Evolutionary conservation across 176 grass and related monocot genomes (phyloP), one percentile per base, ranked within the genome.

Genomic region (Ensete ventricosum): DNA sequence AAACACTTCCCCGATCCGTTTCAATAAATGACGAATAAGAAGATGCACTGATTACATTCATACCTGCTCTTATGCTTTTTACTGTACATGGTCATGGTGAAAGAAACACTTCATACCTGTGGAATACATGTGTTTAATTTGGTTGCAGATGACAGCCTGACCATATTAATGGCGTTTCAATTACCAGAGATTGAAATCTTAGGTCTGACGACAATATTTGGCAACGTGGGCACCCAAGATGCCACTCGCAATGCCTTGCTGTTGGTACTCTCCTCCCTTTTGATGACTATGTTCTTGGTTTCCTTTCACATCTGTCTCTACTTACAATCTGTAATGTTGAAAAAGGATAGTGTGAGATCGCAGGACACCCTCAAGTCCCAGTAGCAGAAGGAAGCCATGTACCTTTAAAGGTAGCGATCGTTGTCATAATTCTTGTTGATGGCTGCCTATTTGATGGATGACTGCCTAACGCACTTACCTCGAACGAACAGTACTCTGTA

Each of bases 181-280:
- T 69, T 67, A 8, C 67, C 84, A 17, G 68, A 82, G 34, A 77
- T 97, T 11, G 72, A 87, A 69, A 74, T 97, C 73, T 53, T 97
- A 4, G 90, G 94, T 3, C 84, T 97, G 17, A 93, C 94, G 22
- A 97, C 94, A 29, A 97, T 97, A 73, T 97, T 97, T 76, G 94
- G 94, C 60, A 97, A 97, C 75, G 87, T 89, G 76, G 83, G 70
- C 3, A 90, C 89, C 16, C 71, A 81, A 19, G 59, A 77, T 59
- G 90, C 93, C 13, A 92, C 89, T 51, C 85, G 81, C 72, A 97
- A 97, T 23, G 88, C 94, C 64, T 79, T 97, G 74, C 73, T 93
- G 11, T 82, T 97, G 90, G 94, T 85, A 87, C 55, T 78, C n/a
- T 48, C 79, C 51, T 73, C 11, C 49, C 77, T 1, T 34, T 9